Conservation (phyloP, 805 yeast species). For the Tetrapisispora fleetii region DNA sequence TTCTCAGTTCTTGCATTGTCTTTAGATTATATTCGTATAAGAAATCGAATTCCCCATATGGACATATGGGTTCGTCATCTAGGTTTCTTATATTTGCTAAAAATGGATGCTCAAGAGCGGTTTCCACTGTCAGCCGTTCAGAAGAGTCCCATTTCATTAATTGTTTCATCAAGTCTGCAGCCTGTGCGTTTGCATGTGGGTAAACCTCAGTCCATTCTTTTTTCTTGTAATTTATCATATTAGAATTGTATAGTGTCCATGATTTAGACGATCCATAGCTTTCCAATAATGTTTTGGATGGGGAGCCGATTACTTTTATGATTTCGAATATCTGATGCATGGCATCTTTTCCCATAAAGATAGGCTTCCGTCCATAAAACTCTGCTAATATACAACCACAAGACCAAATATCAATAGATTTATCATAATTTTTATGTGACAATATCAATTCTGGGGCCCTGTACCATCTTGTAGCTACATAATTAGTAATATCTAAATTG, state of each 20-base stretch:
- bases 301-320: conserved; percentile 60
- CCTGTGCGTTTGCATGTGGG: conserved; percentile 49
- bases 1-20: conserved; percentile 38
- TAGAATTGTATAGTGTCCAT: conserved; percentile 38
- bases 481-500: conserved; percentile 49
- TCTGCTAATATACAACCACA: conserved; percentile 87
- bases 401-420: conserved; percentile 85
- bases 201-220: conserved; percentile 44
- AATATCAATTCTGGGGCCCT: conserved; percentile 86
- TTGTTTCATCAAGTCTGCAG: conserved; percentile 42
- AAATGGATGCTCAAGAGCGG: conserved; percentile 50
- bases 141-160: conserved; percentile 59
- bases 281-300: conserved; percentile 38
- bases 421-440: conserved; percentile 47
- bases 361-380: conserved; percentile 67
- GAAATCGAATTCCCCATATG: conserved; percentile 45
- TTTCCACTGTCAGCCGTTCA: conserved; percentile 43
- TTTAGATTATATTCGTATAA: conserved; percentile 45
- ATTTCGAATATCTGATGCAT: conserved; percentile 64
- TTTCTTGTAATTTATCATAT: conserved; percentile 24
- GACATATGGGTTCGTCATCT: conserved; percentile 46
- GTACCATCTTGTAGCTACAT: conserved; percentile 94
- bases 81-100: conserved; percentile 43
- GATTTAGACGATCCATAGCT: conserved; percentile 39
- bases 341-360: conserved; percentile 68